Base-by-base conservation (phyloP, 192 early-diverging fungal species). In the Coemansia sp. region DNA sequence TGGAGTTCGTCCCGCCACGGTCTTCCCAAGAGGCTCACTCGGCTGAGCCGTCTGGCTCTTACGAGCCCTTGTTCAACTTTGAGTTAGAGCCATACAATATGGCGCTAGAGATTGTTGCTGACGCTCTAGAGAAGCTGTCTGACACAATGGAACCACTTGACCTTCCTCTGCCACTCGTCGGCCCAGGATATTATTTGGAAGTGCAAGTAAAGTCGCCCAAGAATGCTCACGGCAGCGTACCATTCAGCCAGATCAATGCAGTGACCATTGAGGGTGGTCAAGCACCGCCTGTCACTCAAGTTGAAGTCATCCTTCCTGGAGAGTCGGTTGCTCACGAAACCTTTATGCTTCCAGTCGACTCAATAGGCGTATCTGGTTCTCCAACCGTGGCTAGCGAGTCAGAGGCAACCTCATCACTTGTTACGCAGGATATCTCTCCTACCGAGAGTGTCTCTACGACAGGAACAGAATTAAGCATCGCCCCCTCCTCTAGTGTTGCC, bases 261-360 rank as follows among this genome's bases (percentile, higher is more conserved):
- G 60, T 83, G 13, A 78, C 56, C 44, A 78, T 83, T 48, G 81
- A 83, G 65, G 81, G 81, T 8, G 81, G 81, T 40, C 63, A 77
- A 46, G 81, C 73, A 5, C 67, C 38, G 11, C 81, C 70, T 2
- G 72, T 73, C 5, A 83, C 81, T 31, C 63, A 83, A 40, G 77
- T 83, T 19, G 81, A 83, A 17, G 75, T 83, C 20, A 83, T 83
- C 46, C 73, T 83, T 61, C 81, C 81, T 3, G 81, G 81, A 1
- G 70, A 78, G 4, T 72, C 76, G 2, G 69, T 36, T 31, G 73
- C 67, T 5, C 81, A 83, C 48, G 72, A 83, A 32, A 83, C 81
- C 0, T 73, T 83, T 19, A 40, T 75, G 22, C 48, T 83, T 20
- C 64, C 81, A 10, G 76, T 60, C 0, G 61, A 55, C 8, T 40